Conservation (phyloP, 2,329 filamentous ascomycete species). For the Cadophora sp. region DNA sequence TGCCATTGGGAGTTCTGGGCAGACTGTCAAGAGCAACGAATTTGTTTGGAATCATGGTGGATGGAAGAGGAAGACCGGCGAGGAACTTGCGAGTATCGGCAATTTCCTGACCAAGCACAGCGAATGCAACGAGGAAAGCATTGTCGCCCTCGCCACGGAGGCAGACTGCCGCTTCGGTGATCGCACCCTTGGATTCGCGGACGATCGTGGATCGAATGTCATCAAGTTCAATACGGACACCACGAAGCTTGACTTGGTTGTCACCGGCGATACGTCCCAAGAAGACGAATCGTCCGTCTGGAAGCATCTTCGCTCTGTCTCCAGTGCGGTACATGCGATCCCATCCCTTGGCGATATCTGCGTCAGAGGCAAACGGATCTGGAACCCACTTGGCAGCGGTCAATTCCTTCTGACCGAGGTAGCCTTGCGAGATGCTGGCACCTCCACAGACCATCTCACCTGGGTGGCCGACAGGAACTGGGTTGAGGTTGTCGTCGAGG, state of each 20-base stretch:
- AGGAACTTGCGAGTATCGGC: slow-evolving; percentile 21
- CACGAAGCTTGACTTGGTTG: slow-evolving; percentile 47
- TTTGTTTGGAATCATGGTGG: slow-evolving; percentile 46
- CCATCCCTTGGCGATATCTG: slow-evolving; percentile 15
- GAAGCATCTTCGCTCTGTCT: slow-evolving; percentile 46
- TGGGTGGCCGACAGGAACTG: slow-evolving; percentile 48
- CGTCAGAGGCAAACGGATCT: slow-evolving; percentile 19
- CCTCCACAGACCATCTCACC: slow-evolving; percentile 54
- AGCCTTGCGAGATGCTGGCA: slow-evolving; percentile 46
- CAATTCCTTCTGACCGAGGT: slow-evolving; percentile 42
- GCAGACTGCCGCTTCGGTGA: slow-evolving; percentile 37
- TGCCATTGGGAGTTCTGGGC: slow-evolving; percentile 43
- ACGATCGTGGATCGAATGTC: slow-evolving; percentile 45
- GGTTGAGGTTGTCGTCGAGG: slow-evolving; percentile 47
- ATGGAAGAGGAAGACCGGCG: slow-evolving; percentile 39
- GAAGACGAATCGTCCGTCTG: slow-evolving; percentile 42
- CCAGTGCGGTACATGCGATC: slow-evolving; percentile 43
- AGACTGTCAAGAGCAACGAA: slow-evolving; percentile 41
- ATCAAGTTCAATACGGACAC: slow-evolving; percentile 49
- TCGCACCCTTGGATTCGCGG: slow-evolving; percentile 13
- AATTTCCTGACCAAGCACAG: slow-evolving; percentile 40
- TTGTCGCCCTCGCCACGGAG: slow-evolving; percentile 31
- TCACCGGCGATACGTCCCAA: slow-evolving; percentile 45
- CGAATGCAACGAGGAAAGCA: slow-evolving; percentile 46
- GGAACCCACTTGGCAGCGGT: slow-evolving; percentile 15